These are phyloP conservation scores for Melaleuca quinquenervia DNA, from an alignment of 345 rosid genomes.

Conservation along the genomic window DNA sequence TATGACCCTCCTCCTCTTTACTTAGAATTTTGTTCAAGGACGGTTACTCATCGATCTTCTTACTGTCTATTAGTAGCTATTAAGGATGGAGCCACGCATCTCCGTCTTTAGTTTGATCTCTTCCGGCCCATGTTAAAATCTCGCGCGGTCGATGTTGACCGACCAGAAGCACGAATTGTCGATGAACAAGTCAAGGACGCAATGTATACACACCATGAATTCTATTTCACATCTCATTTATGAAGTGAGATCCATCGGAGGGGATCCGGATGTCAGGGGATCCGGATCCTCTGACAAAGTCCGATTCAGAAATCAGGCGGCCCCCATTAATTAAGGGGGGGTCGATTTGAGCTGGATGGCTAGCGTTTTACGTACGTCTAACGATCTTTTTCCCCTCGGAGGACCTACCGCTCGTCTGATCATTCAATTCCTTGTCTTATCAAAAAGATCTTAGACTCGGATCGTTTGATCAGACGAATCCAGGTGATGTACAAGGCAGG, in stretches of 20 bases:
- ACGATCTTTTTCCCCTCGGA: no score
- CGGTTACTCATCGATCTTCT: neutral
- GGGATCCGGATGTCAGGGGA: no score
- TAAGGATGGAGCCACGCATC: neutral
- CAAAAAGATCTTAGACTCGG: neutral
- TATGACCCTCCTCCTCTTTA: neutral
- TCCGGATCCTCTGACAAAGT: no score
- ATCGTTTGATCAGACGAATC: no score
- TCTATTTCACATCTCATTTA: no score
- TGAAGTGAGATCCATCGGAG: neutral
- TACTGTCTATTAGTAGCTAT: neutral
- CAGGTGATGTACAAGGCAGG: no score
- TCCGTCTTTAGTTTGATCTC: neutral
- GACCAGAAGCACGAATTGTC: neutral
- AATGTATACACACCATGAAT: neutral
- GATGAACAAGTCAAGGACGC: neutral
- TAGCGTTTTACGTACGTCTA: no score
- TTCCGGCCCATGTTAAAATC: neutral
- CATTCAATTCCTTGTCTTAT: neutral
- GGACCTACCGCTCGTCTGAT: neutral
- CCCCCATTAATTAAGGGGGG: no score
- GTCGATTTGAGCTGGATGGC: no score
- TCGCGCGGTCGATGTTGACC: neutral
- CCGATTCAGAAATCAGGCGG: no score
- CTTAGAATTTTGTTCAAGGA: neutral